Base-by-base conservation (phyloP, 371 early-diverging fungal species). In the Blakeslea trispora region DNA sequence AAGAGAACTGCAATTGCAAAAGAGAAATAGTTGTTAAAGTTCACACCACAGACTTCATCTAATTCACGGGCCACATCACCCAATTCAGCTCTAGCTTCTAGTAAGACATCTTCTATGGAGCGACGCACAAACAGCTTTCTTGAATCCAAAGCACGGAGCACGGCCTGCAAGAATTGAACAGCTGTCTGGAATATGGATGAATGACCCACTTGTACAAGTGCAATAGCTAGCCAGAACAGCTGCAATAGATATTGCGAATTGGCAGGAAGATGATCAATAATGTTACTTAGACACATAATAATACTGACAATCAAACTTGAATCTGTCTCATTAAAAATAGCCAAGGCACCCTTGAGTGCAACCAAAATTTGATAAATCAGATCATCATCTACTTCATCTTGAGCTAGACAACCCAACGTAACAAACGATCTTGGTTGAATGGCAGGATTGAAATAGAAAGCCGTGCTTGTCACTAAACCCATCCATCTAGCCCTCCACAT, bases 381-480 rank as follows among this genome's bases (percentile, higher is more conserved):
- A 55, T 90, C 91, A 62, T 94, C 92, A 49, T 93, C 93, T 3
- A 91, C 90, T 59, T 91, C 94, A 53, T 90, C 88, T 32, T 91
- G 86, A 0, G 94, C 90, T 24, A 97, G 75, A 47, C 89, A 90
- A 5, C 96, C 97, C n/a, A 97, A 81, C n/a, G 90, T 84, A 18
- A 95, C 89, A 74, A 96, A 97, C 0, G 96, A 89, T 21, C 97
- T 83, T 0, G 96, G 96, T 67, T 97, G 97, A 21, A 94, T 83
- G 0, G 93, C 92, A 4, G 91, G 93, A 64, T 95, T 94, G 70
- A 89, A 90, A 59, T 92, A 91, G 81, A 97, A 97, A 0, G 96
- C 93, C 14, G 91, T 90, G 42, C 91, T 89, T 1, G 94, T 85
- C n/a, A 93, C 89, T 42, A 97, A 72, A 3, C 91, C 82, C 83